Base-by-base conservation (phyloP, 805 yeast genomes). In the Peterozyma xylosa region DNA sequence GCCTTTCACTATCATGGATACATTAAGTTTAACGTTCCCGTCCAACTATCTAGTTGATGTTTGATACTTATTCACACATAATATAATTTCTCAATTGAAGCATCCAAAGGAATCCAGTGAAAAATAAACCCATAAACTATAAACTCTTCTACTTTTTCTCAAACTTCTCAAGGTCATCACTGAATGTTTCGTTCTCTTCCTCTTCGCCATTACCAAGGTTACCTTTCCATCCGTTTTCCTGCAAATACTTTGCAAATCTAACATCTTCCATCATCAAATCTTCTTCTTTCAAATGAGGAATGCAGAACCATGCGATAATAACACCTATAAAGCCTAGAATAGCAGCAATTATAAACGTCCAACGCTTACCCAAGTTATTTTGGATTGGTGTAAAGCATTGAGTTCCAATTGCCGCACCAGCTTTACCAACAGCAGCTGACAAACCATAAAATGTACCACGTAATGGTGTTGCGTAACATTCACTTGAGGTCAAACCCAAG, bases 321-420 rank as follows among this genome's bases (percentile, higher is more conserved):
- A 84, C 74, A 57, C 93, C 93, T 6, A 67, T 67, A 9, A 77
- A 60, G 42, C 93, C 91, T 53, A 85, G 72, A 42, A 75, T 66
- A 11, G 93, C 93, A 21, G 90, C 85, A 53, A 85, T 81, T 51
- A 85, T 84, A 54, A 85, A 85, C 5, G 91, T 84, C 86, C 87
- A 85, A 47, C 66, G 66, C 52, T 76, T 67, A 33, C 93, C 93
- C 49, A 81, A 66, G 55, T 82, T 60, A 35, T 54, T 60, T 61
- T 80, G 78, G 51, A 85, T 82, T 14, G 87, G 84, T 9, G 80
- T 76, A 63, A 86, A 85, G 14, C 74, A 73, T 57, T 80, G 76
- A 18, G 89, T 82, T 29, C 93, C 93, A 16, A 82, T 79, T 17
- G 82, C 89, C n/a, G 91, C 93, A 45, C 93, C 95, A 21, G 82